Conservation (phyloP, 1,284 basidiomycete genomes). For the Ceratobasidium sp. region DNA sequence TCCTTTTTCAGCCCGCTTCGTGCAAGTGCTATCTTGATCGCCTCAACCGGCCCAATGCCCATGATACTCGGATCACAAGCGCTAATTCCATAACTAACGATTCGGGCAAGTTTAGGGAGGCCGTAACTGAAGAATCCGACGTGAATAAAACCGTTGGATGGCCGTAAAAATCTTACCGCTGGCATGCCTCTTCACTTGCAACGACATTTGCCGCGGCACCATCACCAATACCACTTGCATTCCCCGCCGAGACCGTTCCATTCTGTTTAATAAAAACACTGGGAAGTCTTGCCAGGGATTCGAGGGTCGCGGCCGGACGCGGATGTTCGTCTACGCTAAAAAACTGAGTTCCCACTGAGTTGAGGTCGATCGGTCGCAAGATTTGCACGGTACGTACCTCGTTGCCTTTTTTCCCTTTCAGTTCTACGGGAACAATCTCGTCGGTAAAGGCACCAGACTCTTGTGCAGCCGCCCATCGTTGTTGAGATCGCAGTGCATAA, state of each 20-base stretch:
- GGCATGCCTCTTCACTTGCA: slow-evolving; percentile 60
- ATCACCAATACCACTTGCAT: slow-evolving; percentile 65
- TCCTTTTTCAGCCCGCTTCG: slow-evolving; percentile 56
- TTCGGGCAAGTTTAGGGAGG: slow-evolving; percentile 61
- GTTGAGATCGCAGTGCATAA: slow-evolving; percentile 64
- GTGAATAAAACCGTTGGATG: neutral
- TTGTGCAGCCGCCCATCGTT: slow-evolving; percentile 63
- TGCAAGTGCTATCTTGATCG: slow-evolving; percentile 55
- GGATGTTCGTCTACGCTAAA: slow-evolving; percentile 63
- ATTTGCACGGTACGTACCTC: slow-evolving; percentile 11
- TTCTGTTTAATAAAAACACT: slow-evolving; percentile 62
- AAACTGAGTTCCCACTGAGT: slow-evolving; percentile 36
- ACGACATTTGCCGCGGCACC: slow-evolving; percentile 65
- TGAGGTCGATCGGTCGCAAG: slow-evolving; percentile 43
- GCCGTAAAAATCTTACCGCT: slow-evolving; percentile 48
- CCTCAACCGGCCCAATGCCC: slow-evolving; percentile 66
- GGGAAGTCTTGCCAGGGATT: slow-evolving; percentile 59
- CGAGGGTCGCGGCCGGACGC: slow-evolving; percentile 58
- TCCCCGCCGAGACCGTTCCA: slow-evolving; percentile 64
- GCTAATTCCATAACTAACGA: slow-evolving; percentile 62
- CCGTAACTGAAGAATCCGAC: slow-evolving; percentile 51
- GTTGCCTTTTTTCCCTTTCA: slow-evolving; percentile 56
- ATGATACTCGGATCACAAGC: slow-evolving; percentile 66
- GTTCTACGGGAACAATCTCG: slow-evolving; percentile 62
- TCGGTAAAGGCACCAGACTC: slow-evolving; percentile 59